phyloP scores from a whole-genome alignment of 2,329 filamentous ascomycete genomes.

The Phialemonium atrogriseum region DNA sequence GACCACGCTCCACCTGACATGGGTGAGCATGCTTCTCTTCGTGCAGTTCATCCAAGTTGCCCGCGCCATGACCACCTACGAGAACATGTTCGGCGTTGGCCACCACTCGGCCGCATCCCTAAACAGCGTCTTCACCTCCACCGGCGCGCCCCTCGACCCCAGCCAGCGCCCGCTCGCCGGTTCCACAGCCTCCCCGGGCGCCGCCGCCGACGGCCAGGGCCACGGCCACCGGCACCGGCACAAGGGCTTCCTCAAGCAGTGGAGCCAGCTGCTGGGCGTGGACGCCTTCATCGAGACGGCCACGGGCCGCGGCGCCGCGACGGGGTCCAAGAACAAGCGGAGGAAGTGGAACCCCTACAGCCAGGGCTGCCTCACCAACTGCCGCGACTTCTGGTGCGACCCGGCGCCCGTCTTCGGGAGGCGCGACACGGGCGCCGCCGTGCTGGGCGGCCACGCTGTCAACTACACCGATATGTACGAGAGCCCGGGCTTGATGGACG shows the following conservation, averaged over 20 bases:
- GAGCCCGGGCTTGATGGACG: constrained; percentile 61
- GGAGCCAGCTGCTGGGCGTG: constrained; percentile 78
- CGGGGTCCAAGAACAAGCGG: constrained; percentile 41
- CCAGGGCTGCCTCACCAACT: constrained; percentile 76
- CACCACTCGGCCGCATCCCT: constrained; percentile 48
- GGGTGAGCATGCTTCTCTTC: constrained; percentile 94
- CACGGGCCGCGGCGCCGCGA: constrained; percentile 68
- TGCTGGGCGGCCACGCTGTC: constrained; percentile 69
- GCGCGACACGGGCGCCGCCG: constrained; percentile 63
- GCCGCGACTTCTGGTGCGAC: constrained; percentile 94
- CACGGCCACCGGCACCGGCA: constrained; percentile 29
- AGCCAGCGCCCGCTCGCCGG: constrained; percentile 51
- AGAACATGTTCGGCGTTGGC: constrained; percentile 83
- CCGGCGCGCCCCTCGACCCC: constrained; percentile 62
- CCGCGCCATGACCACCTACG: constrained; percentile 88
- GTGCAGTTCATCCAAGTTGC: constrained; percentile 92
- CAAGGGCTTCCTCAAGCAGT: constrained; percentile 62
- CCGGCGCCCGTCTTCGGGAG: constrained; percentile 71
- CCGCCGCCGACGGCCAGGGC: constrained; percentile 29
- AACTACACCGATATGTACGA: constrained; percentile 92
- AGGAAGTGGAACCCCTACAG: constrained; percentile 75
- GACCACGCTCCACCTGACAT: constrained; percentile 77
- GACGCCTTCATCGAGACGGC: constrained; percentile 93
- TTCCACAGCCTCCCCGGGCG: constrained; percentile 38
- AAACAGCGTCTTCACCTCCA: constrained; percentile 69